Evolutionary conservation across 1,139 yeast genomes (phyloP).

Genomic region (Fermentozyma sake): DNA sequence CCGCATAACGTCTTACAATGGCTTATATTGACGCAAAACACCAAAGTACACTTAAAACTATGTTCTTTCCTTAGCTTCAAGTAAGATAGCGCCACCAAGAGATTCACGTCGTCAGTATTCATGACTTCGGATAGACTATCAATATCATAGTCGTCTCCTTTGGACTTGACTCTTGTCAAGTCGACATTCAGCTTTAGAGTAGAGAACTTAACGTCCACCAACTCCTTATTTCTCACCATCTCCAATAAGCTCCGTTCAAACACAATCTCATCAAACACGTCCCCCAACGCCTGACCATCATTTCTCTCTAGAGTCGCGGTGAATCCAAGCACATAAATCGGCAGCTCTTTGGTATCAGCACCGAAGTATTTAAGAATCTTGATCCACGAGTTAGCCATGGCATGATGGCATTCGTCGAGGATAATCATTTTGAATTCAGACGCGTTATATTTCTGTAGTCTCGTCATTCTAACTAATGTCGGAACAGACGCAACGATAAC

Average conservation of each 20-base stretch:
- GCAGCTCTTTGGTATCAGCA: slow-evolving; percentile 39
- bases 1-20: slow-evolving; percentile 60
- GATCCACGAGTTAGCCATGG: slow-evolving; percentile 68
- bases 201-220: slow-evolving; percentile 67
- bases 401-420: slow-evolving; percentile 92
- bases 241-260: slow-evolving; percentile 63
- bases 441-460: slow-evolving; percentile 57
- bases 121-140: slow-evolving; percentile 50
- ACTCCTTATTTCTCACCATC: slow-evolving; percentile 65
- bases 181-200: slow-evolving; percentile 45
- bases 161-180: slow-evolving; percentile 26
- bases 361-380: slow-evolving; percentile 56
- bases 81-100: slow-evolving; percentile 58
- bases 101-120: slow-evolving; percentile 50
- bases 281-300: slow-evolving; percentile 59
- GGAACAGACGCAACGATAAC: slow-evolving; percentile 78
- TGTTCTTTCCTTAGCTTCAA: slow-evolving; percentile 32
- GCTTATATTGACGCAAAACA: slow-evolving; percentile 71
- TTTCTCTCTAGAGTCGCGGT: slow-evolving; percentile 76
- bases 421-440: slow-evolving; percentile 64
- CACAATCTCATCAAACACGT: slow-evolving; percentile 69
- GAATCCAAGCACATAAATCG: slow-evolving; percentile 68
- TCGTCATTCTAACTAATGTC: slow-evolving; percentile 44
- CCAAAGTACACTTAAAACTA: slow-evolving; percentile 56
- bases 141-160: slow-evolving; percentile 52